Evolutionary conservation across 345 rosid species (phyloP).

Genomic region (Gossypium herbaceum): DNA sequence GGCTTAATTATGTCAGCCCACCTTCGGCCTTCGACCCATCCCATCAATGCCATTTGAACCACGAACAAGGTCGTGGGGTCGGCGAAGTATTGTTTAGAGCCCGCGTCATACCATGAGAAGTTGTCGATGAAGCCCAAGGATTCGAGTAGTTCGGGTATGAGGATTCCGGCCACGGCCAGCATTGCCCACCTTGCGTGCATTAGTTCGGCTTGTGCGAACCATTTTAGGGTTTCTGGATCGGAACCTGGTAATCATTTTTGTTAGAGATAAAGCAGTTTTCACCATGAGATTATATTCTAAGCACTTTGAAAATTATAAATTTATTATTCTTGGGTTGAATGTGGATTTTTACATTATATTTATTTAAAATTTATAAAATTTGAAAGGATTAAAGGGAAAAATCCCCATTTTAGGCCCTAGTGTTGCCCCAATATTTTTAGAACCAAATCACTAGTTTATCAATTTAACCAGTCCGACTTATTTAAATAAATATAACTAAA

Average conservation of each 20-base stretch:
- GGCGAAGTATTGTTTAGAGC: conserved; percentile 47
- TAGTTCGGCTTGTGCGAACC: conserved; percentile 96
- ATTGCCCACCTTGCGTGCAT: conserved; percentile 96
- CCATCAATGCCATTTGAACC: conserved; percentile 76
- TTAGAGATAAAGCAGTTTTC: background rate
- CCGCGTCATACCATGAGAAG: conserved; percentile 87
- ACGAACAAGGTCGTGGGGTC: conserved; percentile 68
- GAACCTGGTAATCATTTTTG: conserved; percentile 45
- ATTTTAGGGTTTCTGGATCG: conserved; percentile 74
- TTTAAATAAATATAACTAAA: too few species aligned
- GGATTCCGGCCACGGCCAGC: conserved; percentile 82
- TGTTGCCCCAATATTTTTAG: too few species aligned
- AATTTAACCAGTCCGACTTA: too few species aligned
- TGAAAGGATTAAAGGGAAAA: too few species aligned
- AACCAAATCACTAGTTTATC: too few species aligned
- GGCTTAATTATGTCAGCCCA: conserved; percentile 93
- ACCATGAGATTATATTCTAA: background rate
- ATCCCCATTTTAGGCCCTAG: too few species aligned
- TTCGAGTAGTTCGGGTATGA: conserved; percentile 79
- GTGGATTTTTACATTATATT: too few species aligned
- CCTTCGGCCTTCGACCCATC: conserved; percentile 85
- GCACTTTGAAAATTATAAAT: background rate
- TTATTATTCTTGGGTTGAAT: too few species aligned
- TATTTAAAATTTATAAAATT: too few species aligned
- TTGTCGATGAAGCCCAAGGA: conserved; percentile 57